Conservation (phyloP, 2,329 filamentous ascomycete species). For the Neodidymelliopsis sp. region DNA sequence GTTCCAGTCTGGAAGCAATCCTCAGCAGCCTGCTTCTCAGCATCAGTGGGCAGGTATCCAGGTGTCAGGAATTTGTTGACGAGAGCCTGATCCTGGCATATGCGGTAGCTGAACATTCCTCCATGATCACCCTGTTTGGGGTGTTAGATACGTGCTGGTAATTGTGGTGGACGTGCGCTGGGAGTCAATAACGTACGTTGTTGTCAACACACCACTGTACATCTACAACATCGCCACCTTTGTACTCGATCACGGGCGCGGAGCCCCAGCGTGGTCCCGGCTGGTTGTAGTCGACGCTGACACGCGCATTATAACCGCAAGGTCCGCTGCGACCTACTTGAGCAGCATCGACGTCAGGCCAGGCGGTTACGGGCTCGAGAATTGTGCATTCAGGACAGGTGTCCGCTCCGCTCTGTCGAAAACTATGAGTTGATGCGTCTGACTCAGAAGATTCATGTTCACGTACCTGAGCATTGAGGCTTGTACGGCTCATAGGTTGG, state of each 20-base stretch:
- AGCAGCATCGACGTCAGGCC: constrained; percentile 40
- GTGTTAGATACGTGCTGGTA: no score
- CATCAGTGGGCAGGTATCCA: constrained; percentile 42
- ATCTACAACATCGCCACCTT: constrained; percentile 36
- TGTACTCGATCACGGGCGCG: constrained; percentile 41
- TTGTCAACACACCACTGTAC: constrained; percentile 47
- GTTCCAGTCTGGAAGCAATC: constrained; percentile 39
- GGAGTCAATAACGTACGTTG: no score
- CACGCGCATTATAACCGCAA: constrained; percentile 47
- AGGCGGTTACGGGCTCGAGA: constrained; percentile 43
- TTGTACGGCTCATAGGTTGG: constrained; percentile 45
- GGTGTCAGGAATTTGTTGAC: constrained; percentile 43
- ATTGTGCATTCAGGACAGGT: constrained; percentile 48
- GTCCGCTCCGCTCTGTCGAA: constrained; percentile 37
- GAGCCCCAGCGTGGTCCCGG: constrained; percentile 42
- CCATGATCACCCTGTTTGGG: constrained; percentile 47
- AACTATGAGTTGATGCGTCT: no score
- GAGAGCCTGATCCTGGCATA: constrained; percentile 43
- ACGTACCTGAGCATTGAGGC: constrained; percentile 40
- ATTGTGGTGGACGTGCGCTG: no score
- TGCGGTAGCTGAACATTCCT: constrained; percentile 46
- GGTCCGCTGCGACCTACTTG: constrained; percentile 42
- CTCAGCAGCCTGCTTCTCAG: constrained; percentile 45
- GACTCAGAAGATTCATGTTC: no score
- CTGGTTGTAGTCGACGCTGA: constrained; percentile 46